Base-by-base conservation (phyloP, 2,329 filamentous ascomycete genomes). In the Peltaster fructicola region DNA sequence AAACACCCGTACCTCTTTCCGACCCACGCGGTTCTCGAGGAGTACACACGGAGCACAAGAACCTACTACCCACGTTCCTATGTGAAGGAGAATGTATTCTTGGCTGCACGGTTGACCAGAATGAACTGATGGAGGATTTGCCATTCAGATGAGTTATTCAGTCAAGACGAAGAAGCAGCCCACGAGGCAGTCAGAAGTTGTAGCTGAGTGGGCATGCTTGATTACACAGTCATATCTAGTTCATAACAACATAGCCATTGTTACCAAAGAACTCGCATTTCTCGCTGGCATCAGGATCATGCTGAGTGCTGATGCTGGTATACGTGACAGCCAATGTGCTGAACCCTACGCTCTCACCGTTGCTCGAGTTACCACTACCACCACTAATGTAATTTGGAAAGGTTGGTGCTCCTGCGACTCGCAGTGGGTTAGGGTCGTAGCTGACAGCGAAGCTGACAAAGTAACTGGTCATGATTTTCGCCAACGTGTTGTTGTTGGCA, bases 391-490 rank as follows among this genome's bases (percentile, higher is more conserved):
- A 35, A 13, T 26, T 33, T 5, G 31, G 31, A 33, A 33, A 38
- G 20, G 19, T 32, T 7, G 31, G 22, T 13, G 33, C n/a, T n/a
- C n/a, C n/a, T n/a, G 30, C 8, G 12, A 22, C 25, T 4, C 17
- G 13, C 15, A 13, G 15, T 6, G 23, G 23, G 14, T 52, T 53
- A 5, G 50, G 50, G 29, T 53, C 43, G 7, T 37, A 33, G 19
- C 42, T 38, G 4, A 44, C 33, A 7, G 42, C 38, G 32, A 53
- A 53, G n/a, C 37, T 43, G 4, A 45, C 32, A 30, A 38, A 50
- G 30, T 40, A 52, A 20, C 46, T 40, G 24, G 42, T 44, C 39
- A 51, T 41, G 21, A 45, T 41, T 12, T 39, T 27, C 2, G 42
- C 45, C n/a, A 52, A 23, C 3, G 46, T 49, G 4, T 30, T 23